Conservation (phyloP, 192 early-diverging fungal species). For the Coemansia sp. region DNA sequence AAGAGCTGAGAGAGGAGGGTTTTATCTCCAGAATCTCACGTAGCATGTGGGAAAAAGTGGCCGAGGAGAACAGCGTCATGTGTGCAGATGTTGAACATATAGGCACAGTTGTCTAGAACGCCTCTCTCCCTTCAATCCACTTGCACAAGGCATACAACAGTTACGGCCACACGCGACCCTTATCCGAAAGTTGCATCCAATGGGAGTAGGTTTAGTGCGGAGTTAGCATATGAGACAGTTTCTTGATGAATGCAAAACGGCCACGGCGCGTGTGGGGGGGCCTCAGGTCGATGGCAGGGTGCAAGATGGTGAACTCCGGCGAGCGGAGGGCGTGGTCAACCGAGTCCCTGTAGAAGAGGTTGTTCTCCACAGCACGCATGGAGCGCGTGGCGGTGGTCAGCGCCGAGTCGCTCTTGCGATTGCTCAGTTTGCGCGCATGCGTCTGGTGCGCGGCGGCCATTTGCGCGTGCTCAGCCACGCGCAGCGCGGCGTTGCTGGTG, state of each 20-base stretch:
- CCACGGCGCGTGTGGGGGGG: slow-evolving; percentile 38
- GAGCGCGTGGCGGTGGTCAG: slow-evolving; percentile 45
- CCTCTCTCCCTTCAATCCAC: background rate
- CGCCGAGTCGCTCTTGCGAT: slow-evolving; percentile 49
- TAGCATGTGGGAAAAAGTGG: too few species aligned
- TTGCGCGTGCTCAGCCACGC: background rate
- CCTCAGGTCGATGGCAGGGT: slow-evolving; percentile 23
- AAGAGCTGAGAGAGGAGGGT: background rate
- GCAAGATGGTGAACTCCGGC: slow-evolving; percentile 52
- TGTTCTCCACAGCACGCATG: slow-evolving; percentile 20
- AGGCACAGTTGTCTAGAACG: background rate
- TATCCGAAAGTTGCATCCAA: background rate
- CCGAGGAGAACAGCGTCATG: background rate
- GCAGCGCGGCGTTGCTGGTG: slow-evolving; percentile 4
- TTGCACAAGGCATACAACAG: background rate
- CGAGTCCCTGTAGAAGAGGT: slow-evolving; percentile 28
- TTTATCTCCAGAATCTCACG: background rate
- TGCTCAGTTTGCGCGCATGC: slow-evolving; percentile 44
- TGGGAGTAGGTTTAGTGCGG: background rate
- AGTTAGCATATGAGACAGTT: slow-evolving; percentile 31
- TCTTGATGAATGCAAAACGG: slow-evolving; percentile 40
- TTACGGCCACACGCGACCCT: background rate
- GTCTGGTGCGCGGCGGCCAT: slow-evolving; percentile 3
- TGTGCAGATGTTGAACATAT: background rate
- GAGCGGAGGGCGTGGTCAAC: slow-evolving; percentile 35